Evolutionary conservation across 2,329 filamentous ascomycete species (phyloP).

Genomic region (Nemania sp.): DNA sequence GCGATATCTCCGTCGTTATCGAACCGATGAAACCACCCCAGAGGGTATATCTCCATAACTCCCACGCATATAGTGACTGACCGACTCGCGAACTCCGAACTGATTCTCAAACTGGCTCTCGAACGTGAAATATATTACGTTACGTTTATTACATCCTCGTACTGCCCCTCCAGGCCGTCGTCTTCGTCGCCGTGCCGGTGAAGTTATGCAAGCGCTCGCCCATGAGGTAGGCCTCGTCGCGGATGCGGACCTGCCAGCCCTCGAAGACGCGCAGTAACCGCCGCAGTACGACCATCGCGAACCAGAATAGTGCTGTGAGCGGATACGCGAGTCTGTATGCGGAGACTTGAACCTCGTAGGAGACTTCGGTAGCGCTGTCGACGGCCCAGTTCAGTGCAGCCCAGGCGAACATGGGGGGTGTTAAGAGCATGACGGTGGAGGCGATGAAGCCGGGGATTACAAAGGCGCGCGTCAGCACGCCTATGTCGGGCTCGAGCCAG

Average conservation of each 20-base stretch:
- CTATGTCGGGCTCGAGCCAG: slow-evolving; percentile 76
- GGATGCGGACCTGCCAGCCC: slow-evolving; percentile 77
- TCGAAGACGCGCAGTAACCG: slow-evolving; percentile 65
- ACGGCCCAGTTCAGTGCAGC: slow-evolving; percentile 45
- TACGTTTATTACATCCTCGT: slow-evolving; percentile 27
- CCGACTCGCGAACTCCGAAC: no score
- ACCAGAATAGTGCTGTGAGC: slow-evolving; percentile 53
- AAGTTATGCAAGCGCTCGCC: slow-evolving; percentile 96
- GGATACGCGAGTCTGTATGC: slow-evolving; percentile 72
- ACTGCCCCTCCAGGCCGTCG: slow-evolving; percentile 31
- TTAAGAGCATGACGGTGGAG: slow-evolving; percentile 63
- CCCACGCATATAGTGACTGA: no score
- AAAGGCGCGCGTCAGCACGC: slow-evolving; percentile 81
- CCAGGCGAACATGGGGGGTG: slow-evolving; percentile 65
- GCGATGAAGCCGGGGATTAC: slow-evolving; percentile 72
- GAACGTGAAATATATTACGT: neutral
- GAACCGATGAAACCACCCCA: no score
- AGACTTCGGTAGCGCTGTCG: slow-evolving; percentile 28
- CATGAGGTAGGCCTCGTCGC: slow-evolving; percentile 95
- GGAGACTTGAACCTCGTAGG: slow-evolving; percentile 40
- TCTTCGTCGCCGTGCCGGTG: slow-evolving; percentile 32
- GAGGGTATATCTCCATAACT: no score
- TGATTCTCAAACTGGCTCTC: no score
- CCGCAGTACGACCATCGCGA: slow-evolving; percentile 50
- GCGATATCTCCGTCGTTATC: no score